Percentiles rank a stretch among this genome's conserved stretches.
Evolutionary conservation across 2,329 filamentous ascomycete species (phyloP).

Genomic region (Colletotrichum graminicola): DNA sequence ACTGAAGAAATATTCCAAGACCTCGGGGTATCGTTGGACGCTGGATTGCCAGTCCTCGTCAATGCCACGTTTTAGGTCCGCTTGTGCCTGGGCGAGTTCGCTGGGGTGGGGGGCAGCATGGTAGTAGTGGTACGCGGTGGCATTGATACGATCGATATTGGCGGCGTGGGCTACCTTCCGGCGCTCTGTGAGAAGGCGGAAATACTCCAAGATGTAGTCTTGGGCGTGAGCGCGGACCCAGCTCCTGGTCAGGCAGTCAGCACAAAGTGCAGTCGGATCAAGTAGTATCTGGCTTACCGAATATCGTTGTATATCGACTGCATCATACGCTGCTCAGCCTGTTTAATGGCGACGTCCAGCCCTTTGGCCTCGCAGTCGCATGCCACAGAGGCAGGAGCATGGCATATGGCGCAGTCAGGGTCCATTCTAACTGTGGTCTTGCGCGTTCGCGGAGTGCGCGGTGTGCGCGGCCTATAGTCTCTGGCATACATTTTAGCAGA

Average conservation of each 20-base stretch:
- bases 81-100: constrained; percentile 74
- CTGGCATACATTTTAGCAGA: constrained; percentile 65
- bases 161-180: constrained; percentile 69
- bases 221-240: constrained; percentile 76
- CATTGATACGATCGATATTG: constrained; percentile 68
- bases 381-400: constrained; percentile 66
- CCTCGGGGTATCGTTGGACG: constrained; percentile 82
- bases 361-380: constrained; percentile 77
- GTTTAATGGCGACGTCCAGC: constrained; percentile 71
- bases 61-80: constrained; percentile 77
- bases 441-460: constrained; percentile 46
- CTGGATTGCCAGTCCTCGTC: constrained; percentile 83
- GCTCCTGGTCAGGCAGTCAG: constrained; percentile 55
- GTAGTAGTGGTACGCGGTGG: constrained; percentile 69
- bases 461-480: constrained; percentile 50
- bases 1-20: constrained; percentile 84
- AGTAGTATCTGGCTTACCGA: constrained; percentile 59
- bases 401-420: constrained; percentile 77
- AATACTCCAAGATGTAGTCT: constrained; percentile 77
- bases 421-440: constrained; percentile 73
- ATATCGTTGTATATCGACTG: constrained; percentile 72
- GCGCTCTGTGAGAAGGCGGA: constrained; percentile 70
- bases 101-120: constrained; percentile 68
- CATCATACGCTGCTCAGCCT: constrained; percentile 75
- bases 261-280: constrained; percentile 1